Base-by-base conservation (phyloP, 345 rosid genomes). In the Nasturtium officinale region DNA sequence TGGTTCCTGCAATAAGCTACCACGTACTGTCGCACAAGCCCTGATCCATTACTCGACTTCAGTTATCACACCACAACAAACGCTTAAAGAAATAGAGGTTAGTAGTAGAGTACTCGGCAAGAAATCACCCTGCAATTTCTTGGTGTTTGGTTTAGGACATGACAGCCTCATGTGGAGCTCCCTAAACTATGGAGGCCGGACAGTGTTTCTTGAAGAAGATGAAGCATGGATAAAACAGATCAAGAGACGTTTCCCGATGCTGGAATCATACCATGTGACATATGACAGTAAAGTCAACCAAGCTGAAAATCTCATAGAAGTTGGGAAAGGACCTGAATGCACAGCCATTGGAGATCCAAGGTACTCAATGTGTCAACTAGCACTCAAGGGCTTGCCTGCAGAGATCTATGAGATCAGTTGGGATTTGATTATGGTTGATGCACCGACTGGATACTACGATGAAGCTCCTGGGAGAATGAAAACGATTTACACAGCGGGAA, bases 401-500 rank as follows among this genome's bases (percentile, higher is more conserved):
- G 89, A 87, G n/a, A 85, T 95, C 18, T 91, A 89, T 45, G 90
- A 88, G 16, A 82, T 71, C 2, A 74, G 74, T 7, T 95, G 98
- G 96, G 94, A 95, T 69, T 66, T 91, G 46, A 91, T 95, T 12
- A 91, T 90, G 96, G 96, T 95, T 0, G 96, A 91, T 25, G 99
- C 99, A 1, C 96, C 96, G 0, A 87, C 92, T 0, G 97, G 96
- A 2, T 91, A 86, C 78, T 82, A 84, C 17, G 86, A 85, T 5
- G 96, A 90, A 47, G 92, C 96, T 3, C 99, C 98, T 0, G 96
- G 96, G 68, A 85, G 99, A 74, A 95, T 90, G 99, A 86, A 81
- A 1, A 89, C 98, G 0, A 88, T 91, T 51, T 90, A 87, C 73
- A 88, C 96, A 0, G 96, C 94, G 0, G 99, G 96, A 18, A 83